Base-by-base conservation (phyloP, 1,139 yeast species). In the Sugiyamaella paludigena region DNA sequence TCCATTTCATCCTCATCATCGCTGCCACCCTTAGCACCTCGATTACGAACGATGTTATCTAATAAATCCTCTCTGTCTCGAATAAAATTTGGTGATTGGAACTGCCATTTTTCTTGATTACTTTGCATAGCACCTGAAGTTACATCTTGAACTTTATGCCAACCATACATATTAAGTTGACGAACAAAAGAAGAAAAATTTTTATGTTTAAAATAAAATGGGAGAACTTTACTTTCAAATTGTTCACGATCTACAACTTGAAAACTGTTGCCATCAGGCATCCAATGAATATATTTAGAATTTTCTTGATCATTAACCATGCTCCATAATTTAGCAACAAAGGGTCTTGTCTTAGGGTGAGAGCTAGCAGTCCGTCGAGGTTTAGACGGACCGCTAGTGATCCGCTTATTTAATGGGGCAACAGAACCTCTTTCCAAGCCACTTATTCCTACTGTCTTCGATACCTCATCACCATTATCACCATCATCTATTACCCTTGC, bases 131-230 rank as follows among this genome's bases (percentile, higher is more conserved):
- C 78, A 1, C 92, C 92, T 27, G 80, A 76, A 43, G 70, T 82
- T 46, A 83, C 79, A 67, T 84, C 95, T 66, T 81, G 94, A 7
- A 92, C 92, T 69, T 92, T 92, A 70, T 92, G 98, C 89, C 96
- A 92, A 34, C 98, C 98, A 64, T 92, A 92, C 95, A 92, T 92
- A 69, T 92, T 92, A 63, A 92, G 76, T 65, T 92, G 98, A 50
- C 98, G 79, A 11, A 92, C 98, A 74, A 92, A 92, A 55, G 94
- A 83, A 28, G 98, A 91, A 70, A 92, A 91, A 67, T 92, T 91
- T 58, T 87, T 85, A 68, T 92, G 98, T 67, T 92, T 92, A 74
- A 89, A 92, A 67, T 88, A 91, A 61, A 83, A 84, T 8, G 98
- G 98, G 51, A 92, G 73, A 29, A 92, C 85, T 45, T 76, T 72